Conservation (phyloP, 306 rosid species). For the Elaeagnus macrophylla region DNA sequence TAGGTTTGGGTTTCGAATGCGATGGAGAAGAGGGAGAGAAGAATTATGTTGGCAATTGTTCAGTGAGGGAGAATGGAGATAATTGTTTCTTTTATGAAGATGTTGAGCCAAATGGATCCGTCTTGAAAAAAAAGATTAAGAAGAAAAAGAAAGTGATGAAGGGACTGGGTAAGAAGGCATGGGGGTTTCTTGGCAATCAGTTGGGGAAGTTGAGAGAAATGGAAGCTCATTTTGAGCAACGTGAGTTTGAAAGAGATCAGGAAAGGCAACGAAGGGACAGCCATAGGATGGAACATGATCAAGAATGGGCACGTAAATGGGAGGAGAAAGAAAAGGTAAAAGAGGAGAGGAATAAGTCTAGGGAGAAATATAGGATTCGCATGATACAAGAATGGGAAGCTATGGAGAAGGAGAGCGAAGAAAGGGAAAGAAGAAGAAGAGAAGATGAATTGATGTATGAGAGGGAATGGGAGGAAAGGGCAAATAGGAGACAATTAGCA, state of each 20-base stretch:
- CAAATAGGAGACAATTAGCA: constrained; percentile 60
- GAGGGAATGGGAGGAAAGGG: constrained; percentile 79
- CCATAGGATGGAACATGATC: constrained; percentile 41
- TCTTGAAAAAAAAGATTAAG: constrained; percentile 12
- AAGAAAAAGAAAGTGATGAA: constrained; percentile 47
- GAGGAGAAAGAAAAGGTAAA: constrained; percentile 59
- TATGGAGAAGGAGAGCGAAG: constrained; percentile 62
- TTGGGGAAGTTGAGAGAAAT: constrained; percentile 58
- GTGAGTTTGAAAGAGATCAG: constrained; percentile 65
- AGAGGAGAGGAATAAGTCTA: constrained; percentile 45
- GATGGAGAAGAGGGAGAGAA: constrained; percentile 70
- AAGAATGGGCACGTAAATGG: constrained; percentile 58
- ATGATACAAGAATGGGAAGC: constrained; percentile 71
- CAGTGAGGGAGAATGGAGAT: constrained; percentile 55
- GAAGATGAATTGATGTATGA: constrained; percentile 57
- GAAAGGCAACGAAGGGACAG: constrained; percentile 65
- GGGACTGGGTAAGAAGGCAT: constrained; percentile 64
- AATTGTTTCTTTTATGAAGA: constrained; percentile 65
- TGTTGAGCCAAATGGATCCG: constrained; percentile 48
- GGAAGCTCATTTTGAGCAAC: constrained; percentile 73
- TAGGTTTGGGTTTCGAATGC: constrained; percentile 73
- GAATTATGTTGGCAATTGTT: constrained; percentile 54
- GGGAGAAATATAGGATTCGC: constrained; percentile 58
- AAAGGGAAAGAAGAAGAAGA: constrained; percentile 70
- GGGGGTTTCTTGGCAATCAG: constrained; percentile 61